A percentile compares a stretch with the other conserved stretches of the same genome.
These are phyloP conservation scores for Coix lacrymajobi DNA, from an alignment of 176 grass and related monocot species.

Conservation along the genomic window DNA sequence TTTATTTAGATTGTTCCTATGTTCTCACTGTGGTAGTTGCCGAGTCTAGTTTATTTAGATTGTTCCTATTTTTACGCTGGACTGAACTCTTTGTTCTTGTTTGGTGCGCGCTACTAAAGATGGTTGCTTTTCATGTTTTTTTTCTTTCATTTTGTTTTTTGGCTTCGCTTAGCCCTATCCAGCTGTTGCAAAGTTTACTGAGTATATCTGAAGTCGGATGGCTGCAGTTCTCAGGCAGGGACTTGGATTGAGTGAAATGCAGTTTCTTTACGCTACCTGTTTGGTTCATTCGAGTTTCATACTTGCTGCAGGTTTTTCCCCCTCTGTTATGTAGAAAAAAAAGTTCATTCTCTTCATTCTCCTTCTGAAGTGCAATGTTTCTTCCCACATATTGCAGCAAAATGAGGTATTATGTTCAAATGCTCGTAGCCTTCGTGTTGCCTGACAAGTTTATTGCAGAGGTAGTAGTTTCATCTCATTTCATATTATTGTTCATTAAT, in stretches of 20 bases:
- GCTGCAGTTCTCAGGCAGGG: background rate
- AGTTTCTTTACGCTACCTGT: background rate
- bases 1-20: background rate
- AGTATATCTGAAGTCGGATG: background rate
- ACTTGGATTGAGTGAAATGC: background rate
- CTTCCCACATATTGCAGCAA: background rate
- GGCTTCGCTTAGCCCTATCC: background rate
- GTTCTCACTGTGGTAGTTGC: no score
- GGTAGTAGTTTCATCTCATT: constrained; percentile 10
- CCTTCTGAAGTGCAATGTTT: constrained; percentile 17
- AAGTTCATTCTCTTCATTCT: constrained; percentile 15
- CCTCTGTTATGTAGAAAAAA: constrained; percentile 21
- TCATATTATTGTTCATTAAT: background rate
- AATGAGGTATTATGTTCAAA: constrained; percentile 2
- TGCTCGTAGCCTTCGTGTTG: background rate
- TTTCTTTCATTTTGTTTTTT: background rate
- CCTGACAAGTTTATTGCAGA: constrained; percentile 8
- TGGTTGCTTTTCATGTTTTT: background rate
- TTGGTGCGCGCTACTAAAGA: background rate
- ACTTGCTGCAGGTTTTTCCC: constrained; percentile 5
- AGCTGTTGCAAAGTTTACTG: background rate
- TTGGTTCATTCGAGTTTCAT: background rate
- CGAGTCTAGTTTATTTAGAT: no score
- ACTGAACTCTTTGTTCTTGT: background rate
- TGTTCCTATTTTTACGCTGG: background rate